Evolutionary conservation across 345 rosid genomes (phyloP), one percentile per base, ranked within the genome.

Genomic region (Gynandropsis gynandra): DNA sequence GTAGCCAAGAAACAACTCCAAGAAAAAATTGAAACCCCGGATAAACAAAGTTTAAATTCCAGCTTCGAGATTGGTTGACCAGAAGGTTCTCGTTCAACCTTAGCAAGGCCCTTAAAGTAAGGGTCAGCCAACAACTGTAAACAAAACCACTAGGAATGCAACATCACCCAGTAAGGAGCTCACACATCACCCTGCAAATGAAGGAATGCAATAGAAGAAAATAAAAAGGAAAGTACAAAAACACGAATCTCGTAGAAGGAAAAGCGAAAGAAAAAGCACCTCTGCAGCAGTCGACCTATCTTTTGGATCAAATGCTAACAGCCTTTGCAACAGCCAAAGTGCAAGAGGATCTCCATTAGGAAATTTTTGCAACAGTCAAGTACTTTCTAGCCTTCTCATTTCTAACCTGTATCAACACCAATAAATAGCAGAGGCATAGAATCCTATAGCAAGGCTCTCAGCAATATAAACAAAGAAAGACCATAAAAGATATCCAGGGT

Each of bases 261-360:
- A n/a, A n/a, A n/a, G n/a, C n/a, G n/a, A n/a, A n/a, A n/a, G n/a
- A n/a, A n/a, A n/a, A n/a, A n/a, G n/a, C n/a, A n/a, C n/a, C n/a
- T n/a, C n/a, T n/a, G n/a, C n/a, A n/a, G n/a, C n/a, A n/a, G n/a
- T n/a, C n/a, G n/a, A n/a, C n/a, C n/a, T n/a, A n/a, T n/a, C n/a
- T n/a, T n/a, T n/a, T n/a, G n/a, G n/a, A n/a, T n/a, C n/a, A n/a
- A n/a, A n/a, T n/a, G n/a, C 31, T 20, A 41, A 42, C n/a, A 35
- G 58, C 96, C 90, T 87, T 81, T 65, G 75, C 77, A 31, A 97
- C 89, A 37, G 99, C 88, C 0, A n/a, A n/a, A n/a, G n/a, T n/a
- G n/a, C n/a, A n/a, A n/a, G n/a, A n/a, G 87, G 95, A 41, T 95
- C 74, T 64, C 88, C 94, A 68, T 93, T 85, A 2, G 95, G 95